Conservation (phyloP, 305 asterid species). For the Fraxinus latifolia region DNA sequence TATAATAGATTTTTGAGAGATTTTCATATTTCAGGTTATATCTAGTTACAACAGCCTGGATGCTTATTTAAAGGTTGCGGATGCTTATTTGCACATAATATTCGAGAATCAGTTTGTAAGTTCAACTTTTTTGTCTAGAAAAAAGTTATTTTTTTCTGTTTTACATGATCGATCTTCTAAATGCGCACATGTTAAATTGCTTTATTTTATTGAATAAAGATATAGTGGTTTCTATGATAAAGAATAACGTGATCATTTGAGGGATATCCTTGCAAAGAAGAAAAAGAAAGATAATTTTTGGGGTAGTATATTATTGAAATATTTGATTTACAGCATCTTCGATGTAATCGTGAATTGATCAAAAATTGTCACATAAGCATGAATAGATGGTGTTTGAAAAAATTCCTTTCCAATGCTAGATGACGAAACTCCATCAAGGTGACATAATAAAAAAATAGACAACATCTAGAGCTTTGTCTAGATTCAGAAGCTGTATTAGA, state of each 20-base stretch:
- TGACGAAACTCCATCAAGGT: neutral
- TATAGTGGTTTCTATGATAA: conserved; percentile 12
- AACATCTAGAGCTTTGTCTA: neutral
- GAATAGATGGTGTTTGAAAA: neutral
- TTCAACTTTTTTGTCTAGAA: conserved; percentile 25
- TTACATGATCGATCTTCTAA: conserved; percentile 18
- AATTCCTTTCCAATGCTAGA: neutral
- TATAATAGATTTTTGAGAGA: conserved; percentile 13
- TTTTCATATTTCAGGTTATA: conserved; percentile 59
- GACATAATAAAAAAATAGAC: neutral
- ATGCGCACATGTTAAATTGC: neutral
- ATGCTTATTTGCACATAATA: conserved; percentile 68
- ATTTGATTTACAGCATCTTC: neutral
- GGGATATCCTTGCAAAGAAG: conserved; percentile 15
- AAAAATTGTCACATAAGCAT: neutral
- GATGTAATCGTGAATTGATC: neutral
- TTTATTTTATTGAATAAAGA: conserved; percentile 6
- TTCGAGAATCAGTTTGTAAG: conserved; percentile 71
- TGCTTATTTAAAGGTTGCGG: conserved; percentile 57
- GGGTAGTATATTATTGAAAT: neutral
- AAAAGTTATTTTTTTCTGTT: conserved; percentile 14
- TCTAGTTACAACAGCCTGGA: conserved; percentile 47
- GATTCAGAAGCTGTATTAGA: neutral
- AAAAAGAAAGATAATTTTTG: conserved; percentile 13
- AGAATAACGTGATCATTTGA: neutral